Conservation (phyloP, 768 basidiomycete species). For the Pulveroboletus sp. region DNA sequence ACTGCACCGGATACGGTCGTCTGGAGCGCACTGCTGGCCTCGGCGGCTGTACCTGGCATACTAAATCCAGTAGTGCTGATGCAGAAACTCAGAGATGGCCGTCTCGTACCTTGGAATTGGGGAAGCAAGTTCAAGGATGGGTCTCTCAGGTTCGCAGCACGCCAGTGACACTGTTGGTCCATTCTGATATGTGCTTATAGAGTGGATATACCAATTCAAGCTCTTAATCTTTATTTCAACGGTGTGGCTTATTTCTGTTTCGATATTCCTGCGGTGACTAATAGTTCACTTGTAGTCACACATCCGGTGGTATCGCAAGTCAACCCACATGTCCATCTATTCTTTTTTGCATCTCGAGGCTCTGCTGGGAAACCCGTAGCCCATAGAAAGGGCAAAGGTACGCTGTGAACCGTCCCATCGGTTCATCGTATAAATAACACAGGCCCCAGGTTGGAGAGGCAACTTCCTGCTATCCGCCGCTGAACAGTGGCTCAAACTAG, state of each 20-base stretch:
- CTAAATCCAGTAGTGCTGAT: conserved; percentile 93
- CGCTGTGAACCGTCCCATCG: not conserved
- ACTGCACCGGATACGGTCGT: conserved; percentile 92
- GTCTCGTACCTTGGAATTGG: conserved; percentile 89
- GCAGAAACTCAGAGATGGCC: conserved; percentile 83
- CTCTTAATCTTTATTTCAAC: conserved; percentile 86
- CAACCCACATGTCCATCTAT: conserved; percentile 88
- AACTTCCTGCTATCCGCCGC: conserved; percentile 90
- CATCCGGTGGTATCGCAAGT: conserved; percentile 94
- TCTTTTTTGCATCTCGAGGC: conserved; percentile 90
- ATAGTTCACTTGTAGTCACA: conserved; percentile 53
- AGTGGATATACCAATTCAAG: conserved; percentile 93
- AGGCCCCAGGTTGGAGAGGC: conserved; percentile 78
- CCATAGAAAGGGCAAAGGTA: conserved; percentile 89
- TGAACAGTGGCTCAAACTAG: conserved; percentile 94
- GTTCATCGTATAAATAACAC: not conserved
- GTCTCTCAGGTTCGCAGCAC: conserved; percentile 61
- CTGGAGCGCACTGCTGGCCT: conserved; percentile 80
- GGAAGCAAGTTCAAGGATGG: conserved; percentile 94
- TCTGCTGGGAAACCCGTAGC: conserved; percentile 92
- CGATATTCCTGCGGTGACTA: conserved; percentile 1
- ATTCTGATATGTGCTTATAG: conserved; percentile 34
- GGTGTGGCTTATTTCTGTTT: conserved; percentile 37
- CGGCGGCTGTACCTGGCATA: conserved; percentile 94
- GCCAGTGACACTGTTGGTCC: not conserved